Percentiles rank a stretch among this genome's conserved stretches.
Evolutionary conservation across 2,329 filamentous ascomycete species (phyloP).

Genomic region (Chalaropsis ovoidea): DNA sequence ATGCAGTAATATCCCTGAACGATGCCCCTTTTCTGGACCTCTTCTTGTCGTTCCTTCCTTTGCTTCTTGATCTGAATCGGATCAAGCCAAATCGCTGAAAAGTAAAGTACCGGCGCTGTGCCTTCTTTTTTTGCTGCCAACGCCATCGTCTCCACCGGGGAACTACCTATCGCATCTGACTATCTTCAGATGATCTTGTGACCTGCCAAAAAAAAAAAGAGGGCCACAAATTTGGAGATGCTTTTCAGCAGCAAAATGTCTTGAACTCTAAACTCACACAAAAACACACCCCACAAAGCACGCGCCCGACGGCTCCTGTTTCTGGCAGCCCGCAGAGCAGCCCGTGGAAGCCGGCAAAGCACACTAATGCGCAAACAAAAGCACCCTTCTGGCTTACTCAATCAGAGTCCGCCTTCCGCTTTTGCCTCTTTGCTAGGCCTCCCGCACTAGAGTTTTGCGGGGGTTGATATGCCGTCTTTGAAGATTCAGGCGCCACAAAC

Average conservation of each 20-base stretch:
- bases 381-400: neutral
- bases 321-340: neutral
- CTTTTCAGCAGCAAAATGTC: no score
- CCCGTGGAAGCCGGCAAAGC: neutral
- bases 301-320: neutral
- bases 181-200: neutral
- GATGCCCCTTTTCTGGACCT: neutral
- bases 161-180: neutral
- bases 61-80: neutral
- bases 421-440: constrained; percentile 30
- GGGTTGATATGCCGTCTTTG: constrained; percentile 1
- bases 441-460: constrained; percentile 24
- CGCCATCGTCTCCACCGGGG: neutral
- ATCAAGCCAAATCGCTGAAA: neutral
- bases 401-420: constrained; percentile 31
- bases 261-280: no score
- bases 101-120: neutral
- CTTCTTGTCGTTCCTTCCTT: neutral
- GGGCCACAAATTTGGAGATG: no score
- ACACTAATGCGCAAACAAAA: neutral
- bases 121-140: neutral
- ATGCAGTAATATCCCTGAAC: neutral
- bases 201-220: neutral
- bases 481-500: constrained; percentile 38
- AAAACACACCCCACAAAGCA: no score